phyloP scores from a whole-genome alignment of 805 yeast genomes.

The Saturnispora halmiae region DNA sequence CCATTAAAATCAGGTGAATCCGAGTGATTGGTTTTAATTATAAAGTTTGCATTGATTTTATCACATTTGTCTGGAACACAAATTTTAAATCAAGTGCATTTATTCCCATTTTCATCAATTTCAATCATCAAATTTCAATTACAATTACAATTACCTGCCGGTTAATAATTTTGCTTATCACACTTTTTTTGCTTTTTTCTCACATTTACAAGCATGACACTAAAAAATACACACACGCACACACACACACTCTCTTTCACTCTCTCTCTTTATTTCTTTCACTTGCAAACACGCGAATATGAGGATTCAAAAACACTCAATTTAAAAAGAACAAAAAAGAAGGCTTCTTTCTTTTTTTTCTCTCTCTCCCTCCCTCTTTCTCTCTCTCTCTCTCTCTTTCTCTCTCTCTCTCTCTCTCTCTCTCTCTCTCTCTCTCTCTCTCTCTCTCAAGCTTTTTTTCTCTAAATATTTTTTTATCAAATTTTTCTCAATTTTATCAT shows the following conservation, averaged over 20 bases:
- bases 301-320: background rate
- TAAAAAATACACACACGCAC: too few relatives aligned
- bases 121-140: background rate
- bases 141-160: too few relatives aligned
- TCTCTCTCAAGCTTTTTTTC: conserved; percentile 26
- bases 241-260: too few relatives aligned
- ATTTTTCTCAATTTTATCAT: background rate
- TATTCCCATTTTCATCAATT: background rate
- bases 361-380: conserved; percentile 5
- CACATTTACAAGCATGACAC: too few relatives aligned
- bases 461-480: background rate
- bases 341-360: background rate
- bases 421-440: background rate
- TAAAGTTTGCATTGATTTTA: too few relatives aligned
- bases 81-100: background rate
- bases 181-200: too few relatives aligned
- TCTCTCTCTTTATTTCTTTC: background rate
- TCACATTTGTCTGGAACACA: conserved; percentile 6
- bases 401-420: background rate
- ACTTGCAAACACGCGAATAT: background rate
- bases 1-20: too few relatives aligned
- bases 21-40: too few relatives aligned
- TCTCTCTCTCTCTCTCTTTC: conserved; percentile 4
- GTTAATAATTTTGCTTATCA: too few relatives aligned
- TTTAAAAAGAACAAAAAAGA: background rate